Evolutionary conservation across 202 grass and related monocot species (phyloP).

Genomic region (Brachypodium distachyon): DNA sequence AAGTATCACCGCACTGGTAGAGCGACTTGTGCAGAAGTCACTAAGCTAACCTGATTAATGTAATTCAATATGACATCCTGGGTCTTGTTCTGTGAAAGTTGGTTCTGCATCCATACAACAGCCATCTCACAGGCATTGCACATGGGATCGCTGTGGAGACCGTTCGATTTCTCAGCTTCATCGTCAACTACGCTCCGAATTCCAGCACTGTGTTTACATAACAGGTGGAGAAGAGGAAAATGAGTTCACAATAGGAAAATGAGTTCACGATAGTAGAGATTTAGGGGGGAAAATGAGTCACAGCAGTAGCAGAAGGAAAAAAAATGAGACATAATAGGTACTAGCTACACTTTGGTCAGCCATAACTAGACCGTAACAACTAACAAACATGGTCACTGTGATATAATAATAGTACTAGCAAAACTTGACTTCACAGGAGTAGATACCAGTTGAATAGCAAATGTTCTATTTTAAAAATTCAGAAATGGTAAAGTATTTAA

Average conservation of each 20-base stretch:
- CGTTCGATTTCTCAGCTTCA: slow-evolving; percentile 19
- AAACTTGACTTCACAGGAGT: not conserved
- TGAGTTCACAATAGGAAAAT: too few species aligned
- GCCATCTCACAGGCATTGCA: slow-evolving; percentile 83
- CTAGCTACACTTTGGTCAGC: too few species aligned
- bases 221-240: not conserved
- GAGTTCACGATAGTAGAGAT: too few species aligned
- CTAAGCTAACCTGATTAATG: slow-evolving; percentile 48
- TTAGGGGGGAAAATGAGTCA: not conserved
- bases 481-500: not conserved
- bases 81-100: slow-evolving; percentile 63
- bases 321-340: not conserved
- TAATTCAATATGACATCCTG: slow-evolving; percentile 55
- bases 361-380: too few species aligned
- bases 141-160: slow-evolving; percentile 30
- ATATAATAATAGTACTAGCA: not conserved
- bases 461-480: not conserved
- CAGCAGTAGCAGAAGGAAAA: not conserved
- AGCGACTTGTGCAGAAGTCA: not conserved
- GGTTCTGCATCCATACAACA: slow-evolving; percentile 89
- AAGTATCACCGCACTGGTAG: not conserved
- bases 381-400: not conserved
- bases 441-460: not conserved
- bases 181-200: slow-evolving; percentile 59
- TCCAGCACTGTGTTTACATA: slow-evolving; percentile 36